Conservation (phyloP, 2,329 filamentous ascomycete genomes). For the Epichloe coenophiala region DNA sequence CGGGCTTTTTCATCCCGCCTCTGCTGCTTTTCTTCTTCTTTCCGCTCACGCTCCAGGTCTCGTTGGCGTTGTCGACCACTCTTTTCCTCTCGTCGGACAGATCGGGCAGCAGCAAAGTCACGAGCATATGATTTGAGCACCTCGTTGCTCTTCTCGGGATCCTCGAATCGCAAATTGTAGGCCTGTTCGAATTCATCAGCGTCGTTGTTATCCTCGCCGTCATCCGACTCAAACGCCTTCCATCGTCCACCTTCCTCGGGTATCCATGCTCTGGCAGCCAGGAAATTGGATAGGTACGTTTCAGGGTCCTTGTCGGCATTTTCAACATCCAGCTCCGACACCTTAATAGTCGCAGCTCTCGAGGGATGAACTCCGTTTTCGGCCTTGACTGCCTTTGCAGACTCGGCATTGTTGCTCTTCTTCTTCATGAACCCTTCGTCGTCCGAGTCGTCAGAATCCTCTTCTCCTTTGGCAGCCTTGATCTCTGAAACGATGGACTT, state of each 20-base stretch:
- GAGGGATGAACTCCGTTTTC: constrained; percentile 43
- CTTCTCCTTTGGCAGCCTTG: constrained; percentile 43
- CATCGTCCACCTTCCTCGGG: constrained; percentile 52
- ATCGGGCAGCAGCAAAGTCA: constrained; percentile 68
- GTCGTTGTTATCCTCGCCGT: constrained; percentile 67
- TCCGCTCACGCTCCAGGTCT: constrained; percentile 62
- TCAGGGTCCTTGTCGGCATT: constrained; percentile 82
- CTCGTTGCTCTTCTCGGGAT: constrained; percentile 78
- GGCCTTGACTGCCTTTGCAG: constrained; percentile 20
- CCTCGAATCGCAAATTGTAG: constrained; percentile 93
- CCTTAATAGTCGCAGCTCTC: constrained; percentile 30
- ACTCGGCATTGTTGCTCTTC: constrained; percentile 36
- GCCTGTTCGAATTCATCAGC: constrained; percentile 85
- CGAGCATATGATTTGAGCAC: constrained; percentile 78
- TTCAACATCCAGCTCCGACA: constrained; percentile 51
- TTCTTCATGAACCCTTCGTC: constrained; percentile 59
- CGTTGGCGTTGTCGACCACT: constrained; percentile 65
- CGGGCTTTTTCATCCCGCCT: constrained; percentile 71
- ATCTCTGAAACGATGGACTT: constrained; percentile 67
- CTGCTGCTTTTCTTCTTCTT: constrained; percentile 65
- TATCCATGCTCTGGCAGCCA: constrained; percentile 85
- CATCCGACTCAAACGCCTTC: constrained; percentile 83
- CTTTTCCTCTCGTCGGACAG: constrained; percentile 72
- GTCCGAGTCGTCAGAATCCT: constrained; percentile 36
- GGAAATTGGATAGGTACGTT: constrained; percentile 85